These are phyloP conservation scores for Hericium erinaceus DNA, from an alignment of 768 basidiomycete species.

Conservation along the genomic window DNA sequence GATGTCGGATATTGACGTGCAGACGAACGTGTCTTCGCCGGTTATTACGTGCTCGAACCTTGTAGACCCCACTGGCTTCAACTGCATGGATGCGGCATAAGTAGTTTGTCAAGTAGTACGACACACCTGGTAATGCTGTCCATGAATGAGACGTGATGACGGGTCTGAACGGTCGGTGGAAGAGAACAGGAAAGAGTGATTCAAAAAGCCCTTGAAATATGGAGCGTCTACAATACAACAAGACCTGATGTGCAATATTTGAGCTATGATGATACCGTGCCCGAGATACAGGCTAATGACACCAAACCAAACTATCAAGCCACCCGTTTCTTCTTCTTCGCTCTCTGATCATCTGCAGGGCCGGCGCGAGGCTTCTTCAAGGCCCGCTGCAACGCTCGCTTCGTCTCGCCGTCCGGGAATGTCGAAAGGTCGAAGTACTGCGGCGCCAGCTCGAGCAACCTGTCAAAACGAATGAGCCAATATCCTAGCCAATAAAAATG, in stretches of 20 bases:
- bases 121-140: no score
- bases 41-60: background rate
- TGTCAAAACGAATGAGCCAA: conserved; percentile 16
- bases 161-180: no score
- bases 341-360: background rate
- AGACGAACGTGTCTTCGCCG: background rate
- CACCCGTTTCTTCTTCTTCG: background rate
- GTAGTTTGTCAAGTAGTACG: background rate
- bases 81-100: background rate
- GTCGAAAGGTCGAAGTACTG: conserved; percentile 59
- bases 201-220: background rate
- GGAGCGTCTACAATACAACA: background rate
- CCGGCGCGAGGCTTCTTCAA: background rate
- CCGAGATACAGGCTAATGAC: background rate
- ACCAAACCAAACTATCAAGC: background rate
- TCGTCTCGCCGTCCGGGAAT: conserved; percentile 67
- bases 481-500: background rate
- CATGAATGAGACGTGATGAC: no score
- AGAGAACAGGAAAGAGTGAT: no score
- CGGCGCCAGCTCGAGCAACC: conserved; percentile 55
- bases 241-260: no score
- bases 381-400: conserved; percentile 32
- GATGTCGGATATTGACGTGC: conserved; percentile 9
- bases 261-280: no score
- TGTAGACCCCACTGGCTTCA: background rate